Percentiles rank a stretch among this genome's conserved stretches.
Evolutionary conservation across 116 monocot species (phyloP).

Genomic region (Phalaenopsis hybrid): DNA sequence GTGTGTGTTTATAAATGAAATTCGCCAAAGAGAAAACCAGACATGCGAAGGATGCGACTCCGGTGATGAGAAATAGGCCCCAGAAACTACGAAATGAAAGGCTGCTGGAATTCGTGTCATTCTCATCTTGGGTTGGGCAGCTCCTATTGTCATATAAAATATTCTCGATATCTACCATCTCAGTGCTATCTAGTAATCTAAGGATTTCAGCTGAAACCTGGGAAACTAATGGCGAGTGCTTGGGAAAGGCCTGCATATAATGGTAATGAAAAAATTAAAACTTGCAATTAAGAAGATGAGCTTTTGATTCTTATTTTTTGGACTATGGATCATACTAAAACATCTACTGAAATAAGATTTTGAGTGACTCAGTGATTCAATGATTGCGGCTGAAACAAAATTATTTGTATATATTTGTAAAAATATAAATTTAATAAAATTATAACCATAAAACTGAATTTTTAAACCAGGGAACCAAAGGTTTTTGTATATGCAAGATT

Average conservation of each 20-base stretch:
- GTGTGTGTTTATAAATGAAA: constrained; percentile 10
- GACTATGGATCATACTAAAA: no score
- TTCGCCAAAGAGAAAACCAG: constrained; percentile 5
- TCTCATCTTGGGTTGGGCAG: constrained; percentile 11
- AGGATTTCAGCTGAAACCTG: constrained; percentile 52
- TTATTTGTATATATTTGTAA: no score
- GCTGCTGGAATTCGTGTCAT: constrained; percentile 12
- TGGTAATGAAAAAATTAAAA: neutral
- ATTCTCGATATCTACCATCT: constrained; percentile 24
- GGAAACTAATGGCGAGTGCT: constrained; percentile 36
- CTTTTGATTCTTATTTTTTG: no score
- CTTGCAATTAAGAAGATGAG: no score
- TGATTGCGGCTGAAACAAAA: no score
- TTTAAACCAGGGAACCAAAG: no score
- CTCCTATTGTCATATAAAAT: constrained; percentile 19
- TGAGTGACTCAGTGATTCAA: no score
- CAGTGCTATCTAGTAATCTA: constrained; percentile 26
- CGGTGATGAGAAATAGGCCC: constrained; percentile 59
- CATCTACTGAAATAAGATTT: no score
- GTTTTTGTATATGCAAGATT: no score
- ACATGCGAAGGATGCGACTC: constrained; percentile 15
- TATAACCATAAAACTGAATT: no score
- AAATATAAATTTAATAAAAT: no score
- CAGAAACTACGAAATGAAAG: constrained; percentile 33
- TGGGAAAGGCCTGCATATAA: constrained; percentile 42